Evolutionary conservation across 129 eudicot species (phyloP), one percentile per base, ranked within the genome.

Genomic region (Ambrosia trifida): DNA sequence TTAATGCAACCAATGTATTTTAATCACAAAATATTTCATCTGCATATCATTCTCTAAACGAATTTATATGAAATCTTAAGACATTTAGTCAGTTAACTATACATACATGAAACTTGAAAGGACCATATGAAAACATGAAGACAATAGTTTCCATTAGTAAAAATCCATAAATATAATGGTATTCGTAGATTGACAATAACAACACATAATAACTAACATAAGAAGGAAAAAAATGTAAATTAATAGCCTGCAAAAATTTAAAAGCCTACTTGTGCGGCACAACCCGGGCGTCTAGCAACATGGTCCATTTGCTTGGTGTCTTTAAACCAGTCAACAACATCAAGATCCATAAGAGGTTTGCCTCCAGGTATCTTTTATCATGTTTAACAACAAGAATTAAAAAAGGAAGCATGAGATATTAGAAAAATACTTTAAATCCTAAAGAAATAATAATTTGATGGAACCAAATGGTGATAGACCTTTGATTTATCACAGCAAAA

Each of bases 261-360:
- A 73, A 70, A 35, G 81, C 91, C 76, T 83, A 88, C 99, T 72
- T 94, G 97, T 46, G 96, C 99, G 4, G 93, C 99, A 79, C 99
- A 90, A 71, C 99, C 96, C 36, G 77, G 87, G 28, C 99, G 96
- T 64, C 96, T 86, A 45, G 96, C 99, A 78, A 94, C 99, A 73
- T 94, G 96, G 77, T 94, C 99, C 96, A 94, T 94, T 63, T 97
- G 83, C 81, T 86, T 94, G 66, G 86, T 84, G 76, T 94, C 91
- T 82, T 94, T 94, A 61, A 94, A 87, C 97, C 97, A 94, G 80
- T 94, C 99, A 62, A 90, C 97, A 64, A 97, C 99, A 82, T 90
- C 99, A 79, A 94, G 99, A 73, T 94, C 99, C 96, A 94, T 85
- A 74, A 94, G 90, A 47, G 88, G 99, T 76, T 90, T 94, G 59